phyloP scores from a whole-genome alignment of 116 monocot genomes.

The Iris pallida region DNA sequence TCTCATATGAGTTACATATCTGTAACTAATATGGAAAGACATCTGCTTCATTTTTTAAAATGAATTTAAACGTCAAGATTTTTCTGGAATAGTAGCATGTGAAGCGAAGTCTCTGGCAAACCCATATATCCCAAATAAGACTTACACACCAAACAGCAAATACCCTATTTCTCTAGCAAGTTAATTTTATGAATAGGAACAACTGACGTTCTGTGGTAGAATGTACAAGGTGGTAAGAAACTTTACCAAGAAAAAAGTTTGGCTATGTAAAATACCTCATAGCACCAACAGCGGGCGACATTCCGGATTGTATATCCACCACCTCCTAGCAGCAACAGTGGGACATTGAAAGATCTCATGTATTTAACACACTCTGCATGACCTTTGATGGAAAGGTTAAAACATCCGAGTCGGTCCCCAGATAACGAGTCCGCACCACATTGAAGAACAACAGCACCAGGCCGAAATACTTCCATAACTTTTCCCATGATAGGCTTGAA shows the following conservation, averaged over 20 bases:
- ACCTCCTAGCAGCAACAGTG: conserved; percentile 48
- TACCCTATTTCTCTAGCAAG: not conserved
- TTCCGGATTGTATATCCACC: conserved; percentile 65
- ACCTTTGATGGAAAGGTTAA: conserved; percentile 50
- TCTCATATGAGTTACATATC: no score
- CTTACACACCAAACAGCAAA: no score
- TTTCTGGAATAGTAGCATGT: no score
- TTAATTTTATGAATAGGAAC: not conserved
- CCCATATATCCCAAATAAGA: not conserved
- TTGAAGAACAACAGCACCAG: conserved; percentile 61
- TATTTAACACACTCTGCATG: conserved; percentile 53
- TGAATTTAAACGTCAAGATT: no score
- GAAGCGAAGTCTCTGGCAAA: no score
- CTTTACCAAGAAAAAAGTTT: not conserved
- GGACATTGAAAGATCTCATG: conserved; percentile 62
- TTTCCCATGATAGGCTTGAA: conserved; percentile 59
- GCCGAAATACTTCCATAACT: conserved; percentile 59
- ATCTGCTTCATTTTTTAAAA: no score
- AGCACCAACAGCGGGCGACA: conserved; percentile 68
- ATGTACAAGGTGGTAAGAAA: not conserved
- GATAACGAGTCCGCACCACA: conserved; percentile 62
- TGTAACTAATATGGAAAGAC: no score
- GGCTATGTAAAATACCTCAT: conserved; percentile 33
- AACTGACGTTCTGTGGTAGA: not conserved
- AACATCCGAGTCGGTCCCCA: conserved; percentile 53